phyloP scores from a whole-genome alignment of 768 basidiomycete genomes.

The Pulveroboletus sp. region DNA sequence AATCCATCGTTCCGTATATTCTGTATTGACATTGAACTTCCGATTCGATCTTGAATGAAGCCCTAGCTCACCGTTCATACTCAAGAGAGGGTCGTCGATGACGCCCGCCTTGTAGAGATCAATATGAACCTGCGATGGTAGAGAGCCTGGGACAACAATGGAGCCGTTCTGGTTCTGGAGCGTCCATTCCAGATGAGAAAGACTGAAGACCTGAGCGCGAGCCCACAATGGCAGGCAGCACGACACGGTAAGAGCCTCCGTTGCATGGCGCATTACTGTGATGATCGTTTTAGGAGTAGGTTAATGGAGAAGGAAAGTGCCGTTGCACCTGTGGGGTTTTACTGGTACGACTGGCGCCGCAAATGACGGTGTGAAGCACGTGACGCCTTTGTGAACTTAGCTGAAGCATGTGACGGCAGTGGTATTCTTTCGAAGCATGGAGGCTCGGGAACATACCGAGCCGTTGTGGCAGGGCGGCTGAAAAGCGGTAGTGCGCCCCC shows the following conservation, averaged over 20 bases:
- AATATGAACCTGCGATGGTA: conserved; percentile 53
- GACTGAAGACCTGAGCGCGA: conserved; percentile 35
- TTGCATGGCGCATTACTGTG: conserved; percentile 2
- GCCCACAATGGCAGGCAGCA: conserved; percentile 12
- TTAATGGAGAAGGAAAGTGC: not conserved
- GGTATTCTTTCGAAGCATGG: not conserved
- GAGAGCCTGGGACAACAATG: conserved; percentile 46
- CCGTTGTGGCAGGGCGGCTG: not conserved
- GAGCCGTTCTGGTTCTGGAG: conserved; percentile 51
- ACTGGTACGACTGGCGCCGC: too few relatives aligned
- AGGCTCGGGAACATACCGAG: not conserved
- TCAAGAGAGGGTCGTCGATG: conserved; percentile 51
- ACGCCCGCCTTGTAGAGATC: conserved; percentile 50
- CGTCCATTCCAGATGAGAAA: conserved; percentile 49
- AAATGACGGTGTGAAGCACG: too few relatives aligned
- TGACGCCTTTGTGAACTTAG: too few relatives aligned
- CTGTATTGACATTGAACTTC: conserved; percentile 22
- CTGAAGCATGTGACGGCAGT: too few relatives aligned
- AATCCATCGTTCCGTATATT: conserved; percentile 55
- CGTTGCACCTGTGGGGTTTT: too few relatives aligned
- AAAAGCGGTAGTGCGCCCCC: conserved; percentile 1
- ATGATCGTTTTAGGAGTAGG: not conserved
- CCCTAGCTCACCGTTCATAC: conserved; percentile 44
- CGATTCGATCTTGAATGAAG: not conserved
- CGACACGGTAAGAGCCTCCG: not conserved